Base-by-base conservation (phyloP, 1,284 basidiomycete genomes). In the Amylostereum chailletii region DNA sequence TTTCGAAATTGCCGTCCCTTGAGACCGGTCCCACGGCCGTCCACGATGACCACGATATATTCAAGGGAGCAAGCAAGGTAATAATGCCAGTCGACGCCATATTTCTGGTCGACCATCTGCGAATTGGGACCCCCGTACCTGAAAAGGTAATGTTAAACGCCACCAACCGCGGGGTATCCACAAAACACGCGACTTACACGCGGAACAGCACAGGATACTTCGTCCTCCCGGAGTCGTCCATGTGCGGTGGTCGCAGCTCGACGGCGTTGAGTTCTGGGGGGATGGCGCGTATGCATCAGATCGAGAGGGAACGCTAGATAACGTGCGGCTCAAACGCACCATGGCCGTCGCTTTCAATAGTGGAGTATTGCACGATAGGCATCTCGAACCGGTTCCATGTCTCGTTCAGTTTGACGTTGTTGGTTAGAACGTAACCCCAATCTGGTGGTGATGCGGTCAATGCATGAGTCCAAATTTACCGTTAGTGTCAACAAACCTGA, bases 1-100 rank as follows among this genome's bases (percentile, higher is more conserved):
- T 93, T 93, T 49, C 94, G 74, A 64, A 96, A 69, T 51, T 70
- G 69, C 33, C 93, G 76, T 0, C 95, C 95, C 63, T 88, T 90
- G 68, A 76, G 90, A 1, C 95, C 95, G 0, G 95, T 98, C 0
- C 94, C 94, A n/a, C 94, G 79, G 0, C 91, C 93, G 63, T 98
- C 95, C 40, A 97, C 85, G 9, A 79, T 70, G 43, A 96, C 89
- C 30, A 95, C 75, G 42, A 99, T 76, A 65, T 95, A 97, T 56
- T 91, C 82, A 41, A 91, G 71, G 32, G 80, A 77, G 55, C 86
- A 86, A 2, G 86, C 88, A 27, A 97, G 76, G 67, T 87, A 95
- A 53, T 90, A 76, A 58, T 93, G 83, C 91, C 92, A 98, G 66
- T 89, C 86, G 10, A 83, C 76, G 26, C 65, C 62, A 67, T 81